Base-by-base conservation (phyloP, 768 basidiomycete genomes). In the Cystobasidium tubakii region DNA sequence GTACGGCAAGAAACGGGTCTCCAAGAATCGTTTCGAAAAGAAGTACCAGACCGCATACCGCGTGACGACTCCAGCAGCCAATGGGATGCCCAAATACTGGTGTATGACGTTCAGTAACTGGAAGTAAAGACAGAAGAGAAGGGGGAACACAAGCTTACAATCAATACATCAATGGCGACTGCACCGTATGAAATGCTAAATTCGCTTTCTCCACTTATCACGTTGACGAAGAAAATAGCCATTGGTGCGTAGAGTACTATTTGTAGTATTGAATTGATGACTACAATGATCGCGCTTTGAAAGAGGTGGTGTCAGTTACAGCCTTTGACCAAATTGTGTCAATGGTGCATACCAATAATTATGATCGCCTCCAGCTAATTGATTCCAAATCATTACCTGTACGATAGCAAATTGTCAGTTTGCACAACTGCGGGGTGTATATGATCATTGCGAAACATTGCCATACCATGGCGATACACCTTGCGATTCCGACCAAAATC, bases 71-170 rank as follows among this genome's bases (percentile, higher is more conserved):
- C 90, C 91, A 0, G 87, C 87, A 0, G 81, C 84, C 1, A 92
- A 84, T 0, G 90, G 91, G 39, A 92, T 92, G 3, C 90, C 91
- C 60, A 92, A 86, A 80, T 90, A 91, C 88, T 89, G 78, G n/a
- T n/a, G n/a, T n/a, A n/a, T n/a, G n/a, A n/a, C n/a, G n/a, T n/a
- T n/a, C n/a, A n/a, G n/a, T n/a, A n/a, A n/a, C n/a, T n/a, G n/a
- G n/a, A n/a, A n/a, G n/a, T n/a, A n/a, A n/a, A n/a, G n/a, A n/a
- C n/a, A n/a, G n/a, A n/a, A n/a, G n/a, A n/a, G n/a, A n/a, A n/a
- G n/a, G n/a, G n/a, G n/a, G n/a, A n/a, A n/a, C n/a, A 65, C 9
- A 57, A 62, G 84, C 89, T 80, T 78, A 91, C 87, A 54, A 91
- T 89, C 39, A 88, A 82, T 15, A 90, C 88, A 0, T 86, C 87